Evolutionary conservation across 371 early-diverging fungal species (phyloP).

Genomic region (Conidiobolus coronatus): DNA sequence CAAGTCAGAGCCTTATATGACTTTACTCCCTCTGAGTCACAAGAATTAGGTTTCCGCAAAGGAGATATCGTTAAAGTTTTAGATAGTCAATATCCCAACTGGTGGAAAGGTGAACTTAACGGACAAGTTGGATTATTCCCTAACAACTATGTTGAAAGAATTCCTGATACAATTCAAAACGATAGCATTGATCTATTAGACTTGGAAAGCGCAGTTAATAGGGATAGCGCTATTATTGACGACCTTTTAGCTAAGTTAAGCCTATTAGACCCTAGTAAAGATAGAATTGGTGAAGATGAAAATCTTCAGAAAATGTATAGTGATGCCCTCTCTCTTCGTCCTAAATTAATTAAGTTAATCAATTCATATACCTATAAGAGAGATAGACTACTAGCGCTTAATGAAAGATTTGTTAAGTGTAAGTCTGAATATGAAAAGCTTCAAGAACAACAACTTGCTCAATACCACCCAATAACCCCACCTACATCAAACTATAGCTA

Average conservation of each 20-base stretch:
- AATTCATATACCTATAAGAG: slow-evolving; percentile 54
- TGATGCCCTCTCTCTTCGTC: slow-evolving; percentile 39
- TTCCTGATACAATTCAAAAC: slow-evolving; percentile 26
- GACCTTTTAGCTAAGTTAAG: slow-evolving; percentile 47
- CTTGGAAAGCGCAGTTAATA: slow-evolving; percentile 42
- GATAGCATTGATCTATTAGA: slow-evolving; percentile 31
- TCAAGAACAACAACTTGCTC: neutral
- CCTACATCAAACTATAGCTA: neutral
- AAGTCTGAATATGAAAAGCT: neutral
- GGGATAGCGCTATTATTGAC: slow-evolving; percentile 51
- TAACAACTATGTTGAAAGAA: slow-evolving; percentile 56
- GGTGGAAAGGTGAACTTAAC: slow-evolving; percentile 71
- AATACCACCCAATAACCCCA: too few relatives aligned
- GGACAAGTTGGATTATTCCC: slow-evolving; percentile 69
- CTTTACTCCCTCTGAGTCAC: slow-evolving; percentile 55
- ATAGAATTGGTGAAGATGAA: slow-evolving; percentile 72
- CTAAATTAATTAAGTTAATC: slow-evolving; percentile 51
- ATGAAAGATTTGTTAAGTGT: slow-evolving; percentile 3
- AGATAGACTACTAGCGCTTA: slow-evolving; percentile 17
- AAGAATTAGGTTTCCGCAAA: slow-evolving; percentile 54
- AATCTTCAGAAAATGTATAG: slow-evolving; percentile 56
- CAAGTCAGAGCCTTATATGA: slow-evolving; percentile 63
- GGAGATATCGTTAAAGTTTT: slow-evolving; percentile 60
- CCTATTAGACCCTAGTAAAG: slow-evolving; percentile 47
- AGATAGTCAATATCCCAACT: slow-evolving; percentile 66